Evolutionary conservation across 306 rosid species (phyloP).

Genomic region (Begonia peltatifolia): DNA sequence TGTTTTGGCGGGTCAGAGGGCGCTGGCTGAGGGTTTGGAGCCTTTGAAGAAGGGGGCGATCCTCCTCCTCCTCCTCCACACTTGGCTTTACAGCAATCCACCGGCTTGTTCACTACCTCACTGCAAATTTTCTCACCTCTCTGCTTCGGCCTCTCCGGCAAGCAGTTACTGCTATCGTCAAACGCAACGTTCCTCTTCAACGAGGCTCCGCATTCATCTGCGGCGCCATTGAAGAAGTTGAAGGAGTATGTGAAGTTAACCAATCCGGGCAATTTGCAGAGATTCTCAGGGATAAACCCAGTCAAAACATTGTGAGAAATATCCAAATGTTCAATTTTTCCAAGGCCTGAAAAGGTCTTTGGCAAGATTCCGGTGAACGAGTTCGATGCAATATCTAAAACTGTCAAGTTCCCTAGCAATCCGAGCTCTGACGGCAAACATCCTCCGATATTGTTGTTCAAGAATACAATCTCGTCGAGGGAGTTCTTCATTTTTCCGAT

Average conservation of each 20-base stretch:
- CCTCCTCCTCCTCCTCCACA: conserved; percentile 26
- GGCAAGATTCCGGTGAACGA: conserved; percentile 42
- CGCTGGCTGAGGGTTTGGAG: not conserved
- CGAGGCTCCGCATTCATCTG: conserved; percentile 29
- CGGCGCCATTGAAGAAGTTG: conserved; percentile 58
- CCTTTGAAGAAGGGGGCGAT: conserved; percentile 3
- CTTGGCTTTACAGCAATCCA: conserved; percentile 49
- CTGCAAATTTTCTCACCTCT: conserved; percentile 21
- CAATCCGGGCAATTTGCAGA: conserved; percentile 41
- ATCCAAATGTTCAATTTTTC: conserved; percentile 17
- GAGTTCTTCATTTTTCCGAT: conserved; percentile 42
- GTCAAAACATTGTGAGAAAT: conserved; percentile 44
- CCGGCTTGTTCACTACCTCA: conserved; percentile 31
- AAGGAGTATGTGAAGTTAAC: conserved; percentile 35
- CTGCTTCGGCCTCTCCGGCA: conserved; percentile 51
- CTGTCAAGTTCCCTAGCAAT: conserved; percentile 9
- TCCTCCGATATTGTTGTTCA: conserved; percentile 38
- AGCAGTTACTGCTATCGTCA: conserved; percentile 36
- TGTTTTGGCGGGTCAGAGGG: conserved; percentile 1
- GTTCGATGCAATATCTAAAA: conserved; percentile 42
- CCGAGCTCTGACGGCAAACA: conserved; percentile 65
- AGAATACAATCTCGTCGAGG: conserved; percentile 41
- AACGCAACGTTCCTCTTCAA: conserved; percentile 11
- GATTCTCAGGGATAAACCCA: conserved; percentile 28
- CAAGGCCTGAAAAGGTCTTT: conserved; percentile 12